Base-by-base conservation (phyloP, 2,329 filamentous ascomycete genomes). In the Hypoxylon rubiginosum region DNA sequence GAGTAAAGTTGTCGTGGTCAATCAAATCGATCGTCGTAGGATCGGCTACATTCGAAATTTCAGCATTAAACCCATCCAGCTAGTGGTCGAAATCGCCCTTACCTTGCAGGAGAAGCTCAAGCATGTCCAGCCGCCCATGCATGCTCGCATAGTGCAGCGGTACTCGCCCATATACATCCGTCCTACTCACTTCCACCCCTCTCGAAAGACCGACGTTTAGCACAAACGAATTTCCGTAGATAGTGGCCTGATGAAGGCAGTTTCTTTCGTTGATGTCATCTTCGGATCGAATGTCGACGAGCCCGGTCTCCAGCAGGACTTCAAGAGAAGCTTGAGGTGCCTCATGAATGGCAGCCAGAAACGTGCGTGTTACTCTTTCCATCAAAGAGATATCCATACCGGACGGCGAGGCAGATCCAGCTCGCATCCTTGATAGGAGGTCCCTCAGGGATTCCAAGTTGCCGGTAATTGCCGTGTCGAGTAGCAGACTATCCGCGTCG, bases 181-280 rank as follows among this genome's bases (percentile, higher is more conserved):
- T 92, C 55, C 92, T 87, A 61, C 89, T 89, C 24, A 94, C 90
- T 67, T 94, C 90, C 34, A 97, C 93, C 4, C 88, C 89, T 49
- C 87, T 89, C 1, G 86, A 82, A n/a, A 99, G 82, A 3, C 92
- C 94, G 69, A 91, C 89, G 54, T 88, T 83, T 63, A 98, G 83
- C 30, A 97, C 92, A 71, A 92, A 90, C 9, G 87, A 82, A 74
- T 94, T 94, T 19, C 94, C 94, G 66, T 97, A 97, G 56, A 98
- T 97, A 0, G 94, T 91, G n/a, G 96, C 93, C 80, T 98, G 96
- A 74, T 99, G 96, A 50, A 99, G 84, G 75, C 94, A 97, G 74
- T 97, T 99, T 43, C 96, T 88, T 81, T 97, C 95, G 74, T 98
- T 99, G 78, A 99, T 98, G 74, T 97, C 94, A 77, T 99, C 96